These are phyloP conservation scores for Amorphotheca resinae DNA, from an alignment of 495 filamentous ascomycete species.

Conservation along the genomic window DNA sequence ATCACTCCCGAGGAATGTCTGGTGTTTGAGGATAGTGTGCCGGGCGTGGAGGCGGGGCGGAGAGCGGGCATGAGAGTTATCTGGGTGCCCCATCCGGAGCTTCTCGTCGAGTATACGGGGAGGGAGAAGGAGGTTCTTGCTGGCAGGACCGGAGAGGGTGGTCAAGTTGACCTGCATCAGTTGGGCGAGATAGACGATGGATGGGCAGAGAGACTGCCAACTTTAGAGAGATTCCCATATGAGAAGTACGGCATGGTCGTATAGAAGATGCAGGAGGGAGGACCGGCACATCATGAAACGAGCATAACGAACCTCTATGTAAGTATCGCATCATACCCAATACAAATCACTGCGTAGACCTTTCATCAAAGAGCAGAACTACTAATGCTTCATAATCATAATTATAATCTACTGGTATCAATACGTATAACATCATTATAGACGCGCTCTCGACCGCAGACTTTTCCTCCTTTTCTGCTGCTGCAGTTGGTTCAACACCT, in stretches of 20 bases:
- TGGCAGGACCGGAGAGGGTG: slow-evolving; percentile 56
- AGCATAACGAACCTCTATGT: slow-evolving; percentile 4
- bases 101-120: slow-evolving; percentile 63
- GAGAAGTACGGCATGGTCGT: slow-evolving; percentile 51
- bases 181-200: slow-evolving; percentile 57
- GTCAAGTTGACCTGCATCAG: slow-evolving; percentile 36
- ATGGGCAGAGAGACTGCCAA: slow-evolving; percentile 50
- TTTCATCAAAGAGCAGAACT: no score
- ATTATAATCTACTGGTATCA: no score
- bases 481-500: slow-evolving; percentile 22
- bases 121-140: slow-evolving; percentile 76
- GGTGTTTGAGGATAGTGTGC: slow-evolving; percentile 92
- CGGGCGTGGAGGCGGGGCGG: slow-evolving; percentile 81
- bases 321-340: slow-evolving; percentile 1
- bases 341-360: no score
- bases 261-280: slow-evolving; percentile 1
- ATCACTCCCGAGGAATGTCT: slow-evolving; percentile 80
- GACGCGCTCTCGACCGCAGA: slow-evolving; percentile 33
- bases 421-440: no score
- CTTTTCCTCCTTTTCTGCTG: slow-evolving; percentile 29
- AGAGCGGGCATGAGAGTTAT: slow-evolving; percentile 91
- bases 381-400: no score
- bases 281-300: background rate
- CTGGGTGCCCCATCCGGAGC: slow-evolving; percentile 78
- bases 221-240: slow-evolving; percentile 62